Evolutionary conservation across 139 green algal species (phyloP).

Genomic region (Chlorella sp.): DNA sequence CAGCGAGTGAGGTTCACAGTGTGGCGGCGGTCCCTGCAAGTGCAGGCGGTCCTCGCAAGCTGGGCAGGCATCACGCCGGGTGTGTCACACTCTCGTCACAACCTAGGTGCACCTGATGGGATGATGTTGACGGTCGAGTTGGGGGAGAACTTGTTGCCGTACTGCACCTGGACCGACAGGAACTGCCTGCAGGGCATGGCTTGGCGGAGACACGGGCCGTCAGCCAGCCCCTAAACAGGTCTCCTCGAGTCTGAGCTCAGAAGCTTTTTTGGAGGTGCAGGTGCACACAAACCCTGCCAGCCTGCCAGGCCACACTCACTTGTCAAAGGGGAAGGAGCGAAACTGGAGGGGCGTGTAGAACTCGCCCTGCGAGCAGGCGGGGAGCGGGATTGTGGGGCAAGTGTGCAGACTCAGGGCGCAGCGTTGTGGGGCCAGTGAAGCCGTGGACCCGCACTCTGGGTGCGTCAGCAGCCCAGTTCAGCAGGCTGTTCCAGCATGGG

Average conservation of each 20-base stretch:
- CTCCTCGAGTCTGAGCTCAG: not conserved
- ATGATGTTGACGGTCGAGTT: not conserved
- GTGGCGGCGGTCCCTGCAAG: too few relatives aligned
- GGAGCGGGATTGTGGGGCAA: not conserved
- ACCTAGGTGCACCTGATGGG: not conserved
- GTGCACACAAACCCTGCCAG: not conserved
- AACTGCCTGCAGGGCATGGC: constrained; percentile 20
- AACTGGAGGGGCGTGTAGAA: constrained; percentile 30
- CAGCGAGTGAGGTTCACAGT: not conserved
- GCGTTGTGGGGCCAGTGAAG: too few relatives aligned
- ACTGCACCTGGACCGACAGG: constrained; percentile 15
- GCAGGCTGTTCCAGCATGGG: too few relatives aligned
- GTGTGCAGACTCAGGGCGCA: too few relatives aligned
- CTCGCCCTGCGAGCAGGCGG: not conserved
- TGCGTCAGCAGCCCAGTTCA: too few relatives aligned
- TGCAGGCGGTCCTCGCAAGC: too few relatives aligned
- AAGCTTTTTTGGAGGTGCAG: not conserved
- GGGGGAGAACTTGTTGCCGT: constrained; percentile 21
- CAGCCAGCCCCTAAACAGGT: too few relatives aligned
- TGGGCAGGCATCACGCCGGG: too few relatives aligned
- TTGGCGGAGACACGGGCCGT: too few relatives aligned
- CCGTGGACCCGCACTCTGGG: too few relatives aligned
- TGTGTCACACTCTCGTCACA: too few relatives aligned
- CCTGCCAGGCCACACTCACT: not conserved
- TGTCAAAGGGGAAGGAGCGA: constrained; percentile 28